These are phyloP conservation scores for Aspergillus affinis DNA, from an alignment of 495 filamentous ascomycete genomes.

Conservation along the genomic window DNA sequence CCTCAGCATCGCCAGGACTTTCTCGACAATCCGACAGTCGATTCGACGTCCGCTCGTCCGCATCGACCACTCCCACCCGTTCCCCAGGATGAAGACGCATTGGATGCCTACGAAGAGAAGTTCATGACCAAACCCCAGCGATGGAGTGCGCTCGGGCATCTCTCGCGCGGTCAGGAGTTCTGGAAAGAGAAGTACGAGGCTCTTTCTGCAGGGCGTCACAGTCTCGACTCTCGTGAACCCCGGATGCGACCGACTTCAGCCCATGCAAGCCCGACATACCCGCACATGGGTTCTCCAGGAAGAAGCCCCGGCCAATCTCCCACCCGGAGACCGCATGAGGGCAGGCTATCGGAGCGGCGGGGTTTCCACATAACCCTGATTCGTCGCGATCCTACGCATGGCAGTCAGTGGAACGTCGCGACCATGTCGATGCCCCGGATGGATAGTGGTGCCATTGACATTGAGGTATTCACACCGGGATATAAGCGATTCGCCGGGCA, in stretches of 20 bases:
- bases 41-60: constrained; percentile 9
- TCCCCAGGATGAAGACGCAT: constrained; percentile 27
- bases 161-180: constrained; percentile 23
- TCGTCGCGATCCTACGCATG: constrained; percentile 76
- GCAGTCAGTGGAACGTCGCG: constrained; percentile 87
- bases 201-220: constrained; percentile 28
- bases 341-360: constrained; percentile 13
- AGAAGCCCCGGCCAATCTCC: constrained; percentile 34
- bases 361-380: constrained; percentile 78
- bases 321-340: constrained; percentile 18
- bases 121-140: constrained; percentile 25
- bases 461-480: constrained; percentile 62
- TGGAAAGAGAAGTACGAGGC: constrained; percentile 28
- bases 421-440: constrained; percentile 53
- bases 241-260: constrained; percentile 33
- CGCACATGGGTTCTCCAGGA: constrained; percentile 20
- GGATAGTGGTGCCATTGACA: constrained; percentile 46
- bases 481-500: constrained; percentile 57
- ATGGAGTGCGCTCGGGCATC: constrained; percentile 36
- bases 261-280: constrained; percentile 20
- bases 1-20: constrained; percentile 2
- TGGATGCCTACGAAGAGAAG: constrained; percentile 10
- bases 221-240: constrained; percentile 35
- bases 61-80: constrained; percentile 33
- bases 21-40: background rate